Base-by-base conservation (phyloP, 306 rosid species). In the Glycine soja region DNA sequence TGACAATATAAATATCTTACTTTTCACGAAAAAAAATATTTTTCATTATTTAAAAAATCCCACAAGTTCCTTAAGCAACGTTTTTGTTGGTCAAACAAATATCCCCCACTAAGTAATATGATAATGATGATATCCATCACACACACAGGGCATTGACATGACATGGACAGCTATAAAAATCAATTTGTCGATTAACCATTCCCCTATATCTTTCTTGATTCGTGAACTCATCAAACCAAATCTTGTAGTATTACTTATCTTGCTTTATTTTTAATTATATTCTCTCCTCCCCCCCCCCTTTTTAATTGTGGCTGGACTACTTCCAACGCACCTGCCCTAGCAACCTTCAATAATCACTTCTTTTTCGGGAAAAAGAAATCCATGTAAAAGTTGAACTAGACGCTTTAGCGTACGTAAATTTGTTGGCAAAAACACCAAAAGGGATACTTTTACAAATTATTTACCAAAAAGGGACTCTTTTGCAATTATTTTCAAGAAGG, bases 131-230 rank as follows among this genome's bases (percentile, higher is more conserved):
- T 16, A 5, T 19, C 42, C 75, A 45, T 69, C 57, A 5, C 74
- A 69, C 18, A 46, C 18, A 46, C 1, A 24, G 30, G 2, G 59
- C 58, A 46, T 69, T 69, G 74, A 69, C n/a, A 63, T 50, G 81
- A 76, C 73, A 50, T 63, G 73, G 73, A 76, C 81, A 76, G 63
- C 81, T 48, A 76, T 34, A 76, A 63, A 61, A 30, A 76, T 48
- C 63, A 34, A 76, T 50, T 63, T 63, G 59, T 62, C 48, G 36
- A 47, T 76, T 61, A 75, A 75, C 51, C 72, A 63, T 64, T 76
- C 5, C 16, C 3, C 16, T 8, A 14, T 61, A 64, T 62, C 51
- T 62, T 75, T 59, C 32, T 24, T 75, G 58, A 19, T 75, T 59
- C 32, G 18, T 0, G n/a, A 75, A 59, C 57, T 7, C 18, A 32